phyloP scores from a whole-genome alignment of 768 basidiomycete genomes.

The Kwoniella europaea region DNA sequence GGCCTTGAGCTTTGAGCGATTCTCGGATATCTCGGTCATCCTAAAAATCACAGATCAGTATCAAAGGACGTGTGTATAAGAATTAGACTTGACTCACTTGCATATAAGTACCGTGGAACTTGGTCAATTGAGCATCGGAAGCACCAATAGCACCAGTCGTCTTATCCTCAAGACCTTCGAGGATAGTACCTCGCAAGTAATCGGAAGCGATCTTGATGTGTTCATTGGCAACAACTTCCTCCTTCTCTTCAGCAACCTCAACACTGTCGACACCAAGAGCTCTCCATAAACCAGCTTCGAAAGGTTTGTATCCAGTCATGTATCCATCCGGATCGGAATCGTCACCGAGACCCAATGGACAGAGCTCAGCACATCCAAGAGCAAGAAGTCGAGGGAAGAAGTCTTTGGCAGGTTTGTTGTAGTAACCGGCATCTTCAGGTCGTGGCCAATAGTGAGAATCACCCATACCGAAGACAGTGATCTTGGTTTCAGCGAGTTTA shows the following conservation, averaged over 20 bases:
- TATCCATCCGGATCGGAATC: slow-evolving; percentile 97
- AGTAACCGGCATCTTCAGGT: slow-evolving; percentile 94
- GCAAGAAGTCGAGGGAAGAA: slow-evolving; percentile 77
- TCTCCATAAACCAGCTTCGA: slow-evolving; percentile 94
- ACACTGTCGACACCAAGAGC: slow-evolving; percentile 86
- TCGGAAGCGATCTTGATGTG: slow-evolving; percentile 97
- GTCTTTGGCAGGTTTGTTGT: slow-evolving; percentile 95
- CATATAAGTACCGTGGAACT: slow-evolving; percentile 69
- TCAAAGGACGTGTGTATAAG: too few relatives aligned
- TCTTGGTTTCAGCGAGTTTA: slow-evolving; percentile 68
- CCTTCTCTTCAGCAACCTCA: slow-evolving; percentile 88
- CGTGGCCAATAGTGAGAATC: slow-evolving; percentile 99
- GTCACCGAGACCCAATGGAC: slow-evolving; percentile 80
- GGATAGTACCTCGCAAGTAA: slow-evolving; percentile 92
- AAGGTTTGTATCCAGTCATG: slow-evolving; percentile 93
- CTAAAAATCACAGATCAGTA: slow-evolving; percentile 67
- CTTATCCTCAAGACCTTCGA: slow-evolving; percentile 82
- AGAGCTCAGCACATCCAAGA: slow-evolving; percentile 78
- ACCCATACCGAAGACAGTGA: slow-evolving; percentile 90
- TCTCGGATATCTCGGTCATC: slow-evolving; percentile 99
- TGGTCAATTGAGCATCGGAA: slow-evolving; percentile 91
- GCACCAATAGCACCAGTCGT: slow-evolving; percentile 88
- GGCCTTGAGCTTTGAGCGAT: slow-evolving; percentile 86
- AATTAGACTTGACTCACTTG: slow-evolving; percentile 41
- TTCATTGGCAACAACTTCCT: slow-evolving; percentile 97